These are phyloP conservation scores for Flaveria sonorensis DNA, from an alignment of 129 eudicot species.

Conservation along the genomic window DNA sequence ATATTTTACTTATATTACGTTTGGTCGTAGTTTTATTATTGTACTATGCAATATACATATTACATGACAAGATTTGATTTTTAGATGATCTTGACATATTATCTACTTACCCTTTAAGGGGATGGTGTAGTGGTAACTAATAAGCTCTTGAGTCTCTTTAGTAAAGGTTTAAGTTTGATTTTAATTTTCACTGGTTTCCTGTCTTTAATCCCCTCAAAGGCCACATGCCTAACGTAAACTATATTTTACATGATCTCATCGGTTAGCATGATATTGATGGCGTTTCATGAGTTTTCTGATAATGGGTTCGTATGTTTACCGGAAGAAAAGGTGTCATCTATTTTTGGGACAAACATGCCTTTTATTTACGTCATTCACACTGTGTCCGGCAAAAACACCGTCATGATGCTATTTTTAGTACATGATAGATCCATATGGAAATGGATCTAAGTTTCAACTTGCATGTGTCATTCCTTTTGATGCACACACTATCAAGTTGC, in stretches of 20 bases:
- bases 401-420: slow-evolving; percentile 17
- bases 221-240: too few relatives aligned
- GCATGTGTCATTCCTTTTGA: slow-evolving; percentile 13
- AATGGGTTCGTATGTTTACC: too few relatives aligned
- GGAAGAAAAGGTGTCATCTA: too few relatives aligned
- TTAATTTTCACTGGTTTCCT: too few relatives aligned
- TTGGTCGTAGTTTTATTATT: slow-evolving; percentile 12
- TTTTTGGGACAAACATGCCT: neutral
- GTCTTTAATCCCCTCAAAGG: too few relatives aligned
- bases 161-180: too few relatives aligned
- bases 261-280: too few relatives aligned
- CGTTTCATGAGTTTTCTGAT: too few relatives aligned
- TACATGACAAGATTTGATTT: slow-evolving; percentile 13
- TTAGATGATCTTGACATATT: neutral
- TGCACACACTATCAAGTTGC: neutral
- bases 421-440: neutral
- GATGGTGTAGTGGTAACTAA: too few relatives aligned
- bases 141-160: too few relatives aligned
- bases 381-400: slow-evolving; percentile 1
- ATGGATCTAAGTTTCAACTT: slow-evolving; percentile 4
- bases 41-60: slow-evolving; percentile 14
- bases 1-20: slow-evolving; percentile 10
- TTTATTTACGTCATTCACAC: neutral
- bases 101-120: too few relatives aligned
- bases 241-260: too few relatives aligned